Evolutionary conservation across 805 yeast genomes (phyloP).

Genomic region (Ogataea pini): DNA sequence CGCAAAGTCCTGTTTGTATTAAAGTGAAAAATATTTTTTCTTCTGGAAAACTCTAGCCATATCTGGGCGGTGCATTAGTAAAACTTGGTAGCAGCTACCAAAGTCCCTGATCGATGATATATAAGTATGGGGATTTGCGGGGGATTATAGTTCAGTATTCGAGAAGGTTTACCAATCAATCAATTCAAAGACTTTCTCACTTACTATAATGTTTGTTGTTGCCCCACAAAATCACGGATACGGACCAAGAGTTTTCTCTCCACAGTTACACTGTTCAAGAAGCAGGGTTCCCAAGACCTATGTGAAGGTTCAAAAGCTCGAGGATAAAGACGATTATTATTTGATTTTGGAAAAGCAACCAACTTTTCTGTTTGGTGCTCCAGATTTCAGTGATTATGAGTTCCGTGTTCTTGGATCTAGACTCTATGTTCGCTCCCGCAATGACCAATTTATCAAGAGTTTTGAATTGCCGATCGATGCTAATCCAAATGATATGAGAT

Average conservation of each 20-base stretch:
- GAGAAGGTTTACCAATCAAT: background rate
- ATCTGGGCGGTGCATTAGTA: constrained; percentile 11
- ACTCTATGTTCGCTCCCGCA: constrained; percentile 23
- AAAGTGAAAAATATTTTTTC: background rate
- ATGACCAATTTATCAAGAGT: constrained; percentile 25
- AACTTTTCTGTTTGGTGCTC: constrained; percentile 6
- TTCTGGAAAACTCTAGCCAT: constrained; percentile 19
- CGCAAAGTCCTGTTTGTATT: background rate
- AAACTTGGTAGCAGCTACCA: background rate
- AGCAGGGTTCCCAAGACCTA: constrained; percentile 9
- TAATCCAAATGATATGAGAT: constrained; percentile 19
- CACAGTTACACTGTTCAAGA: constrained; percentile 6
- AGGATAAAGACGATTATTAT: constrained; percentile 28
- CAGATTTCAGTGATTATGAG: constrained; percentile 27
- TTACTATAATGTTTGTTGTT: constrained; percentile 22
- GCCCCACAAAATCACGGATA: constrained; percentile 16
- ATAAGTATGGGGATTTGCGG: background rate
- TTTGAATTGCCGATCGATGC: constrained; percentile 29
- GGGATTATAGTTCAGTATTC: no score
- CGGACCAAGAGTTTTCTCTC: constrained; percentile 1
- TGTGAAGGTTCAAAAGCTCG: constrained; percentile 13
- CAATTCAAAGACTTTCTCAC: background rate
- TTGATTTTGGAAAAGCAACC: constrained; percentile 24
- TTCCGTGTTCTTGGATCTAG: constrained; percentile 20
- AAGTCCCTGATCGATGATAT: background rate